Conservation (phyloP, 2,329 filamentous ascomycete species). For the Trichophyton mentagrophytes region DNA sequence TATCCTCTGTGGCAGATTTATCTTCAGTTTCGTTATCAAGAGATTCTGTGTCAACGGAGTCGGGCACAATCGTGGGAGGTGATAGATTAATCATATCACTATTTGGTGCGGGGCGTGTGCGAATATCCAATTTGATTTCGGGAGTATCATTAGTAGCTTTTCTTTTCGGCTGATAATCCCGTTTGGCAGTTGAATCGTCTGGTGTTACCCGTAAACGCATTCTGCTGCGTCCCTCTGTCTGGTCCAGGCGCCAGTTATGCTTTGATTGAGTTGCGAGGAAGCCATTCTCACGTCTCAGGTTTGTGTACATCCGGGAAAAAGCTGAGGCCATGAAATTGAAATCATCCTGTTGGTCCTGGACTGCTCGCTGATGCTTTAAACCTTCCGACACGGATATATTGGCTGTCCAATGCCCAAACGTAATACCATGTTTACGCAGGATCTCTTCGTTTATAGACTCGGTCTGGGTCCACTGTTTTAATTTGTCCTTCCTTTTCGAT, state of each 20-base stretch:
- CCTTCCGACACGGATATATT: conserved; percentile 91
- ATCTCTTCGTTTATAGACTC: conserved; percentile 56
- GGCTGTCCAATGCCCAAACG: conserved; percentile 82
- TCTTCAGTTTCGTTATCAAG: conserved; percentile 25
- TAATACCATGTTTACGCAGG: conserved; percentile 69
- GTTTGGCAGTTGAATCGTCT: conserved; percentile 54
- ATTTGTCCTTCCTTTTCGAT: conserved; percentile 63
- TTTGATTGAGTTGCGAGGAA: conserved; percentile 56
- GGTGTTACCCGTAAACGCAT: conserved; percentile 83
- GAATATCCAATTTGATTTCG: conserved; percentile 36
- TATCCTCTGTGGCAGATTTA: conserved; percentile 55
- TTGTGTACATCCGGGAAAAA: conserved; percentile 65
- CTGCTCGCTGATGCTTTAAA: conserved; percentile 73
- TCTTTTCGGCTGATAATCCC: conserved; percentile 74
- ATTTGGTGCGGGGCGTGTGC: conserved; percentile 27
- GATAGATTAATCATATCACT: conserved; percentile 31
- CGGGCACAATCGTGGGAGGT: conserved; percentile 22
- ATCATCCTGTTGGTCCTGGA: conserved; percentile 91
- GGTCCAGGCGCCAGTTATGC: conserved; percentile 80
- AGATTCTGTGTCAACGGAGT: conserved; percentile 21
- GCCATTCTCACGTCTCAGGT: conserved; percentile 66
- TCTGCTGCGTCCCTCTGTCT: conserved; percentile 87
- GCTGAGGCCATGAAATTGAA: conserved; percentile 61
- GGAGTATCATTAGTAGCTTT: conserved; percentile 41
- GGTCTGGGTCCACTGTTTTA: conserved; percentile 67